Evolutionary conservation across 2,329 filamentous ascomycete species (phyloP).

Genomic region (Diaporthe amygdali): DNA sequence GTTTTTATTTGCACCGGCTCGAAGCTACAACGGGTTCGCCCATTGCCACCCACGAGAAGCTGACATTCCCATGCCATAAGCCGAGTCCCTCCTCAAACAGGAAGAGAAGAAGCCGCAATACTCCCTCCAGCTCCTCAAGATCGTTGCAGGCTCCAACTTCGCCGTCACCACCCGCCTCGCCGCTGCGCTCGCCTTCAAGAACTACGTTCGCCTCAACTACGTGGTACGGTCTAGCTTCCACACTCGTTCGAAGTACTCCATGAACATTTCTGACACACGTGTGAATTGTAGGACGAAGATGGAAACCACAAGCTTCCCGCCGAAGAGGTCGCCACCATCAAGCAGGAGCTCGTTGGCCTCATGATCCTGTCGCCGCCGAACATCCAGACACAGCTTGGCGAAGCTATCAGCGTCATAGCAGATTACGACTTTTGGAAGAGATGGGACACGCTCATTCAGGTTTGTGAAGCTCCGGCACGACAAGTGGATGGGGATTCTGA

Average conservation of each 20-base stretch:
- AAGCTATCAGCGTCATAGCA: constrained; percentile 95
- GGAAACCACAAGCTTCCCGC: constrained; percentile 87
- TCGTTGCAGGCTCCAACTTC: constrained; percentile 77
- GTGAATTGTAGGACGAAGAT: constrained; percentile 73
- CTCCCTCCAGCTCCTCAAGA: constrained; percentile 86
- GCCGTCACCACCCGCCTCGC: constrained; percentile 82
- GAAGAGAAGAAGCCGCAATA: constrained; percentile 87
- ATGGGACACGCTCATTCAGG: constrained; percentile 94
- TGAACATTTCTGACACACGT: constrained; percentile 10
- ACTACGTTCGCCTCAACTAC: constrained; percentile 95
- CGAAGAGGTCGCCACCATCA: constrained; percentile 88
- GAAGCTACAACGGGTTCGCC: not conserved
- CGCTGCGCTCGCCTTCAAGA: constrained; percentile 95
- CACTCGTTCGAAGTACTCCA: not conserved
- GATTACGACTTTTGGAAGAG: constrained; percentile 96
- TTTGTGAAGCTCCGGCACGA: constrained; percentile 41
- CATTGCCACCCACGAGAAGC: not conserved
- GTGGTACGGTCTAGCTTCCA: constrained; percentile 60
- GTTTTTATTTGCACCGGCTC: constrained; percentile 14
- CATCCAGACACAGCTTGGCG: constrained; percentile 92
- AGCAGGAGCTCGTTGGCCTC: constrained; percentile 90
- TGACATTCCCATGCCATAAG: constrained; percentile 50
- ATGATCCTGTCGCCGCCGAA: constrained; percentile 91
- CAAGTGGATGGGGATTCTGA: not conserved
- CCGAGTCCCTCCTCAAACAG: constrained; percentile 78